Percentiles rank a stretch among this genome's conserved stretches.
These are phyloP conservation scores for Gracilaria gracilis DNA, from an alignment of 23 red algal genomes.

Conservation along the genomic window DNA sequence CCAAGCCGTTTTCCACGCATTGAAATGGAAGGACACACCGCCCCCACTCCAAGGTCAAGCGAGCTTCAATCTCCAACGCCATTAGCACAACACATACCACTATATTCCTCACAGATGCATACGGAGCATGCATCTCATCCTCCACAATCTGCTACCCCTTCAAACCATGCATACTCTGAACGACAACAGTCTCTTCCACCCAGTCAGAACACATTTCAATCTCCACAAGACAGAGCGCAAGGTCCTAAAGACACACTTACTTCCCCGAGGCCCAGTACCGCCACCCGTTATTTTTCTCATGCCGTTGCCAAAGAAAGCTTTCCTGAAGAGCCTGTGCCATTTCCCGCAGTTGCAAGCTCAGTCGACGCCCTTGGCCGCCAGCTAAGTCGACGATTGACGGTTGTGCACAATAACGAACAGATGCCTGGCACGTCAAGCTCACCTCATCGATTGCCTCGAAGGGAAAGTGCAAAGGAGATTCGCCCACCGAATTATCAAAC, in stretches of 20 bases:
- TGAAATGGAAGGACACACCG: conserved; percentile 31
- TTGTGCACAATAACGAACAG: conserved; percentile 31
- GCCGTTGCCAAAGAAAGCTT: not conserved
- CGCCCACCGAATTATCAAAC: not conserved
- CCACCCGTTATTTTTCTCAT: not conserved
- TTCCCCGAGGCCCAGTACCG: not conserved
- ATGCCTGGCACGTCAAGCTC: conserved; percentile 23
- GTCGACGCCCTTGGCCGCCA: conserved; percentile 34
- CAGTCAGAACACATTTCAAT: conserved; percentile 19
- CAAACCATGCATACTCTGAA: not conserved
- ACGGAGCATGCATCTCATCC: not conserved
- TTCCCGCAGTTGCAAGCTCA: conserved; percentile 6
- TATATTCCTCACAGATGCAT: not conserved
- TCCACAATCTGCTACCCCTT: not conserved
- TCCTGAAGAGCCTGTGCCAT: not conserved
- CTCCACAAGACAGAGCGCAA: not conserved
- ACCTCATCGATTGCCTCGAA: not conserved
- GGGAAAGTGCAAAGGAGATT: conserved; percentile 14
- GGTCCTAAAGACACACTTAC: not conserved
- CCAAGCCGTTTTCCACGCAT: not conserved
- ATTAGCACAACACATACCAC: not conserved
- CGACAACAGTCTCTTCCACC: not conserved
- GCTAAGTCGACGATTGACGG: conserved; percentile 22
- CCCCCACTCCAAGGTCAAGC: not conserved
- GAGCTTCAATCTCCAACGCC: not conserved